These are phyloP conservation scores for Hyaloperonospora arabidopsidis DNA, from an alignment of 352 stramenopile species.

Conservation along the genomic window DNA sequence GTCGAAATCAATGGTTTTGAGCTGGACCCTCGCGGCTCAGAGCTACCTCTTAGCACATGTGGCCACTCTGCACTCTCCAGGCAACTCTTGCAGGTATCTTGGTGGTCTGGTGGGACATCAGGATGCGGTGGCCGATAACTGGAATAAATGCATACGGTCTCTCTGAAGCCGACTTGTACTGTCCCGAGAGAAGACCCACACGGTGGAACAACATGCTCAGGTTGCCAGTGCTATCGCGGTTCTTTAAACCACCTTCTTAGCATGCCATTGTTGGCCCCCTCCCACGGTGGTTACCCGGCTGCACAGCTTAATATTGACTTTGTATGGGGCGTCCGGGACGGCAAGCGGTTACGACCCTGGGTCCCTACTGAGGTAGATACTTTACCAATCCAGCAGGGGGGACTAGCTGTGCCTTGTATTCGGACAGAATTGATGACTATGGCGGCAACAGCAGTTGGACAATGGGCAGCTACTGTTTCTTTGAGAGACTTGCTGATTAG, in stretches of 20 bases:
- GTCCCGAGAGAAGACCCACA: no score
- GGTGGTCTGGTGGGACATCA: no score
- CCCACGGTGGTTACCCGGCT: background rate
- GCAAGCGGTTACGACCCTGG: background rate
- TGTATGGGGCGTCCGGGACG: background rate
- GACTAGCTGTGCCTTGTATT: background rate
- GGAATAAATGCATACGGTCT: no score
- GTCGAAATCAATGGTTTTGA: no score
- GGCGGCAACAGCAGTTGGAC: background rate
- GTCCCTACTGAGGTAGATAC: background rate
- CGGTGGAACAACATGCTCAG: no score
- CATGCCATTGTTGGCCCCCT: background rate
- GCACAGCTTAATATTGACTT: background rate
- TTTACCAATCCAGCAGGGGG: slow-evolving; percentile 1
- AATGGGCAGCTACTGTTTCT: background rate
- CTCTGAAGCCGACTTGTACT: no score
- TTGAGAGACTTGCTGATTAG: background rate
- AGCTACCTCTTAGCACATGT: no score
- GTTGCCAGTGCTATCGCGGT: no score
- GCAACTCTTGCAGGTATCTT: no score
- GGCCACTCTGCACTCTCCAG: no score
- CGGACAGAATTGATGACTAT: background rate
- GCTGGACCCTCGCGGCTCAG: no score
- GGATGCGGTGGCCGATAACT: no score
- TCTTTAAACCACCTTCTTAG: background rate